Evolutionary conservation across 768 basidiomycete genomes (phyloP).

Genomic region (Boletus vermiculosoides): DNA sequence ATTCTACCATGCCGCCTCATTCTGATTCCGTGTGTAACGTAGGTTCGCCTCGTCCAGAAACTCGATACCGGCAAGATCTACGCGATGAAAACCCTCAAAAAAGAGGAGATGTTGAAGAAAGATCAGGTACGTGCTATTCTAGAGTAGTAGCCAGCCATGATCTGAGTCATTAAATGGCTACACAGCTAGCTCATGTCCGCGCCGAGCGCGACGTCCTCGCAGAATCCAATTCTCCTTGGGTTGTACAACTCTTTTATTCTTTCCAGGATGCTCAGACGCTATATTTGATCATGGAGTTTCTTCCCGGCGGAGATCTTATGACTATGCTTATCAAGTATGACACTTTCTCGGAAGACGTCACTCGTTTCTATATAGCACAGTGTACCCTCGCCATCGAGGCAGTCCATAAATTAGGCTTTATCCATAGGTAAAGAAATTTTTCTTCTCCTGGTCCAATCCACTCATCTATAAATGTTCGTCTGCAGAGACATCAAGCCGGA

Average conservation of each 20-base stretch:
- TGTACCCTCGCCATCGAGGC: constrained; percentile 97
- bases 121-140: constrained; percentile 68
- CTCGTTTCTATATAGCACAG: constrained; percentile 98
- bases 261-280: constrained; percentile 93
- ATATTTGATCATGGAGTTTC: constrained; percentile 98
- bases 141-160: not conserved
- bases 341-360: constrained; percentile 97
- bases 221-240: constrained; percentile 94
- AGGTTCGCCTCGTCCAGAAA: constrained; percentile 94
- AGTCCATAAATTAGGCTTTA: constrained; percentile 95
- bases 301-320: constrained; percentile 98
- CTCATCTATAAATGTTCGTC: not conserved
- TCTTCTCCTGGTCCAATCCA: not conserved
- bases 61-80: constrained; percentile 97
- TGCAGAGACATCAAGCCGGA: constrained; percentile 97
- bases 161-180: not conserved
- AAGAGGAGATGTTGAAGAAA: constrained; percentile 99
- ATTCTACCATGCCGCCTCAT: not conserved
- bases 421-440: constrained; percentile 71
- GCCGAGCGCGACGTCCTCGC: constrained; percentile 97
- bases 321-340: constrained; percentile 99
- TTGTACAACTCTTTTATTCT: constrained; percentile 96
- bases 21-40: not conserved
- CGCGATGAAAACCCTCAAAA: constrained; percentile 97
- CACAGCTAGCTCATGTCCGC: constrained; percentile 92